Evolutionary conservation across 495 filamentous ascomycete species (phyloP).

Genomic region (Filosporella fistucella): DNA sequence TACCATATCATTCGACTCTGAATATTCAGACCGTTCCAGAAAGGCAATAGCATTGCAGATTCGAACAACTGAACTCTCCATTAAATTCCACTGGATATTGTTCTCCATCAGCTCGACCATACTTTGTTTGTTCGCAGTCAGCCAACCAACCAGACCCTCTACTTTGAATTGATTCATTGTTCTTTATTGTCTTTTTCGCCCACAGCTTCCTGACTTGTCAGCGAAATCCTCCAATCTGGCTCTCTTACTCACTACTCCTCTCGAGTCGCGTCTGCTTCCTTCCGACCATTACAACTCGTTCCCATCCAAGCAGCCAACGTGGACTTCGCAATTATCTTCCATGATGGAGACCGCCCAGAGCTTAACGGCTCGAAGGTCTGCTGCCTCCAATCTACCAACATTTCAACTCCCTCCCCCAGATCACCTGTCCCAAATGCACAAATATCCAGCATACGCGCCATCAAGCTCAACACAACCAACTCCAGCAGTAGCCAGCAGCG

Average conservation of each 20-base stretch:
- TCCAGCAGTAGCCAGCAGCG: conserved; percentile 46
- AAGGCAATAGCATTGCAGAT: too few relatives aligned
- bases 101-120: too few relatives aligned
- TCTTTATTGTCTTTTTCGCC: too few relatives aligned
- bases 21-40: neutral
- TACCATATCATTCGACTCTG: neutral
- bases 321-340: conserved; percentile 19
- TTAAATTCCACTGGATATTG: too few relatives aligned
- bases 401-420: conserved; percentile 60
- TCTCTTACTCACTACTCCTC: neutral
- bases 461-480: conserved; percentile 32
- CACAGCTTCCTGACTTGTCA: too few relatives aligned
- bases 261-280: neutral
- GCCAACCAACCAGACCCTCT: too few relatives aligned
- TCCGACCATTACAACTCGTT: neutral
- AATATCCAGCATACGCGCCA: conserved; percentile 38
- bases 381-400: conserved; percentile 53
- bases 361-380: conserved; percentile 55
- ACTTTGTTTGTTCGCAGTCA: too few relatives aligned
- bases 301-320: conserved; percentile 21
- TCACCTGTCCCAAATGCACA: conserved; percentile 32
- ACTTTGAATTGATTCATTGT: conserved; percentile 14
- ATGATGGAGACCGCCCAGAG: conserved; percentile 38
- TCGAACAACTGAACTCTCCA: too few relatives aligned
- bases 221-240: conserved; percentile 1